Evolutionary conservation across 345 rosid genomes (phyloP), one percentile per base, ranked within the genome.

Genomic region (Kandelia obovata): DNA sequence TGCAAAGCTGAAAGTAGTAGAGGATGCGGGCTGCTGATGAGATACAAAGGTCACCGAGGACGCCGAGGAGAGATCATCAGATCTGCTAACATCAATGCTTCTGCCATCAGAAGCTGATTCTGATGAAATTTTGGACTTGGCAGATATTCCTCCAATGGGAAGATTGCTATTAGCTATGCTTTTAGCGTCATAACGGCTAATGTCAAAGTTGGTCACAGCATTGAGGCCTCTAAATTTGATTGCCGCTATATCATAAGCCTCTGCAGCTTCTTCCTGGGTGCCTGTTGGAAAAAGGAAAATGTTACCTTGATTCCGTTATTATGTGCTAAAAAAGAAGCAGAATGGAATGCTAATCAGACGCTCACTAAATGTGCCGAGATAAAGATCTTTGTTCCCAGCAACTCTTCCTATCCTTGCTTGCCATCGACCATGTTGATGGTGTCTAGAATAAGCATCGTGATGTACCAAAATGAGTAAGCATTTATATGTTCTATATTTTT

Each of bases 361-460:
- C 94, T 84, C 78, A 93, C 98, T 87, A 69, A 91, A 94, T 52
- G 98, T 94, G 78, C 98, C 98, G 3, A 94, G 97, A 69, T 94
- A 94, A 63, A 94, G 97, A 79, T 94, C 98, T 73, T 91, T 94
- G 83, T 94, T 94, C 67, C 98, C 98, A 0, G 98, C 98, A 37
- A 94, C 98, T 78, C 98, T 83, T 11, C 98, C 98, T 0, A 94
- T 94, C 65, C 98, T 87, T 37, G 98, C 98, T 72, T 94, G 98
- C 97, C 98, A 94, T 66, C 98, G 72, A 66, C 98, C 97, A 61
- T 94, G 98, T 77, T 94, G 98, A 85, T 94, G 97, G 68, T 94
- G 98, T 82, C 97, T 93, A 69, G 75, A 56, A 68, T 46, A 26
- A 16, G 17, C 30, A 25, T 11, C 28, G 10, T 56, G 9, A 56